Evolutionary conservation across 352 stramenopile species (phyloP).

Genomic region (Pythium utonaiense): DNA sequence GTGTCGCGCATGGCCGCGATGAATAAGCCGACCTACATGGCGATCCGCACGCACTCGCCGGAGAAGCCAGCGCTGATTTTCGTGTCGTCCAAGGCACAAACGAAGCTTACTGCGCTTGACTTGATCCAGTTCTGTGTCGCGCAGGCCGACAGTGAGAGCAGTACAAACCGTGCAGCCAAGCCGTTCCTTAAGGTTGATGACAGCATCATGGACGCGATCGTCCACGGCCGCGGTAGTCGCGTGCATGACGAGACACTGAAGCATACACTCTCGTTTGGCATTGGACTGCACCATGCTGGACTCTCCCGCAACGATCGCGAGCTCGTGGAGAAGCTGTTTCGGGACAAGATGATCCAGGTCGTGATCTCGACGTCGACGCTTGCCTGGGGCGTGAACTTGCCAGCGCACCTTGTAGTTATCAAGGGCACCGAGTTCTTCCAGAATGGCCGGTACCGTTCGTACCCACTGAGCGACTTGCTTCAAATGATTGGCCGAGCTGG

Average conservation of each 20-base stretch:
- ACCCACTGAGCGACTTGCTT: conserved; percentile 99
- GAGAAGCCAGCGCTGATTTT: conserved; percentile 96
- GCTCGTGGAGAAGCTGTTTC: conserved; percentile 97
- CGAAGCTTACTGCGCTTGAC: conserved; percentile 96
- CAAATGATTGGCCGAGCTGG: conserved; percentile 99
- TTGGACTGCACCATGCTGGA: conserved; percentile 98
- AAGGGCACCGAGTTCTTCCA: conserved; percentile 99
- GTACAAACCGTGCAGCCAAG: conserved; percentile 84
- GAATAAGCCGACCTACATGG: conserved; percentile 99
- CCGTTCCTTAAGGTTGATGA: conserved; percentile 93
- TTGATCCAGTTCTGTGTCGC: conserved; percentile 93
- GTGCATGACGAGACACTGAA: conserved; percentile 93
- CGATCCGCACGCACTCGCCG: conserved; percentile 94
- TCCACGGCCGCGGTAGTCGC: conserved; percentile 46
- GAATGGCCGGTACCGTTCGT: conserved; percentile 98
- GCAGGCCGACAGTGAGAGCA: conserved; percentile 54
- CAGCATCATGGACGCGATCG: conserved; percentile 84
- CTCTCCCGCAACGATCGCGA: conserved; percentile 96
- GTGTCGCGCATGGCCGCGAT: conserved; percentile 98
- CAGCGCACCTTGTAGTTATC: conserved; percentile 99
- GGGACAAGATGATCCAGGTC: conserved; percentile 95
- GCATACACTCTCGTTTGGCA: conserved; percentile 91
- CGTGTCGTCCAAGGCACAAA: conserved; percentile 97
- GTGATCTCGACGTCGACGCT: conserved; percentile 99
- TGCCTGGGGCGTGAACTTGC: conserved; percentile 99